A percentile compares a stretch with the other conserved stretches of the same genome.
Conservation (phyloP, 176 grass and related monocot genomes). For the Eremochloa ophiuroides region DNA sequence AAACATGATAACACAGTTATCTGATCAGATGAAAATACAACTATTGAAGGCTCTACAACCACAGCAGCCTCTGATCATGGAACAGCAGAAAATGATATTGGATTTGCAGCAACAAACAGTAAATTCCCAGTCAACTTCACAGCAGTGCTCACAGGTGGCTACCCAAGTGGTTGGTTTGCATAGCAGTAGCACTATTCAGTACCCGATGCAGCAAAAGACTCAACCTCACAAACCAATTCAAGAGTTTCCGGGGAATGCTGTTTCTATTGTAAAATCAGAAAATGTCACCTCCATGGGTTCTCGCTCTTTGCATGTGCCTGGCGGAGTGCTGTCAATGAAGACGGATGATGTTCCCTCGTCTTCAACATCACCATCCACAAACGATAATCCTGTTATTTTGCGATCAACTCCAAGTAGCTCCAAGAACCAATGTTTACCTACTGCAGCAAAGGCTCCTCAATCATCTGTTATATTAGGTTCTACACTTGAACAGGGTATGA, state of each 20-base stretch:
- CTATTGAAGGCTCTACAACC: conserved; percentile 48
- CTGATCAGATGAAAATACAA: conserved; percentile 66
- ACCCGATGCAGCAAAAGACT: conserved; percentile 33
- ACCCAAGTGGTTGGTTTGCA: conserved; percentile 27
- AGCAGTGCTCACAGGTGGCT: conserved; percentile 37
- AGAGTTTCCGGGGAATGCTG: conserved; percentile 18
- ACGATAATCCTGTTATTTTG: conserved; percentile 39
- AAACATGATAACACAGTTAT: conserved; percentile 30
- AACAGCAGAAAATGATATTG: conserved; percentile 59
- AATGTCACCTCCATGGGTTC: conserved; percentile 35
- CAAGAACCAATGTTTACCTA: conserved; percentile 31
- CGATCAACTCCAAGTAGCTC: conserved; percentile 44
- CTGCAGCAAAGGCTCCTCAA: conserved; percentile 49
- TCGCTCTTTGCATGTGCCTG: conserved; percentile 35
- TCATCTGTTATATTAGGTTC: conserved; percentile 47
- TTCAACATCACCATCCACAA: conserved; percentile 53
- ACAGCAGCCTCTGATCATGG: conserved; percentile 40
- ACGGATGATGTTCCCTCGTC: conserved; percentile 45
- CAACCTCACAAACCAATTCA: conserved; percentile 39
- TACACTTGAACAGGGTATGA: conserved; percentile 30
- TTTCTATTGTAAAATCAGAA: conserved; percentile 36
- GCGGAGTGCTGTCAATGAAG: conserved; percentile 31
- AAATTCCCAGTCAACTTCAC: conserved; percentile 39
- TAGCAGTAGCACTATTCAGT: conserved; percentile 32
- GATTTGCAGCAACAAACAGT: conserved; percentile 55